Conservation (phyloP, 345 rosid species). For the Turnera subulata region DNA sequence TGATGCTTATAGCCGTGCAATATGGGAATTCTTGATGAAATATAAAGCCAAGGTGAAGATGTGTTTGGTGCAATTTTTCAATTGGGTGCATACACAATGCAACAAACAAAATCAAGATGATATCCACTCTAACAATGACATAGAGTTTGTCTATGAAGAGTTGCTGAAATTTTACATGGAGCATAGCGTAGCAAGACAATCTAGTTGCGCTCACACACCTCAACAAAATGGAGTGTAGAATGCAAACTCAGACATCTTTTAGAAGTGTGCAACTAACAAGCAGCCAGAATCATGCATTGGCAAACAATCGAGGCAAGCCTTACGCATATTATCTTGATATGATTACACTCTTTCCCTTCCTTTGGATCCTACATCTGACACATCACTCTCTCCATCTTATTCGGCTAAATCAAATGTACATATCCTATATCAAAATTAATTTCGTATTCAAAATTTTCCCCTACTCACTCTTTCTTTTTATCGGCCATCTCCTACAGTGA, state of each 20-base stretch:
- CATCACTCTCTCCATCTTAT: too few relatives aligned
- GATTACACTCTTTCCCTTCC: too few relatives aligned
- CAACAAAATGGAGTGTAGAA: neutral
- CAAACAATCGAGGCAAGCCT: too few relatives aligned
- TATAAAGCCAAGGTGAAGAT: neutral
- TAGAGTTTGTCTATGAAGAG: neutral
- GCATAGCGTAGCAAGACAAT: neutral
- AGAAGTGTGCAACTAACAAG: neutral
- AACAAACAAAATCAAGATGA: neutral
- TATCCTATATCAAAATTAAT: too few relatives aligned
- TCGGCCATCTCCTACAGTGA: too few relatives aligned
- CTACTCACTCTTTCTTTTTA: too few relatives aligned
- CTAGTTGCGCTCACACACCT: neutral
- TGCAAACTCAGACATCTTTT: neutral
- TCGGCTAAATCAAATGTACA: too few relatives aligned
- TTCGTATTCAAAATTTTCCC: too few relatives aligned
- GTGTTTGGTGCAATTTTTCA: neutral
- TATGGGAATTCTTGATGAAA: neutral
- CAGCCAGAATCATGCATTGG: too few relatives aligned
- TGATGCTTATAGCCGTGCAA: conserved; percentile 1
- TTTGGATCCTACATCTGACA: too few relatives aligned
- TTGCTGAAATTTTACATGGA: neutral
- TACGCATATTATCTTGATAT: too few relatives aligned
- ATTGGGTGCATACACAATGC: neutral
- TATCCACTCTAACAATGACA: neutral